Conservation (phyloP, 116 monocot genomes). For the Zostera marina region DNA sequence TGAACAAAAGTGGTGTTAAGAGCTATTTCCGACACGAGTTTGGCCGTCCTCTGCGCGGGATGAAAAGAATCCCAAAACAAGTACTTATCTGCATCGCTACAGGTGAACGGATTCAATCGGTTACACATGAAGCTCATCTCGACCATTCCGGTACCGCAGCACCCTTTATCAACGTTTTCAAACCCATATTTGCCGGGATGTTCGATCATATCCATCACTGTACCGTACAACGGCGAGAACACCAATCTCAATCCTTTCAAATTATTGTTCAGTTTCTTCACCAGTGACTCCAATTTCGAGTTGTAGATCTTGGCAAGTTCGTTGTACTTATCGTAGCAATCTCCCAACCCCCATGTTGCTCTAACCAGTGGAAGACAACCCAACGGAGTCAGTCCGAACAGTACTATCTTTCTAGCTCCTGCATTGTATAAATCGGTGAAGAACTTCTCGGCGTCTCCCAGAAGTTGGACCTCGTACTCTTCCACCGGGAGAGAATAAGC, state of each 20-base stretch:
- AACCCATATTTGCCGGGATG: slow-evolving; percentile 23
- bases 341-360: neutral
- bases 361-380: slow-evolving; percentile 27
- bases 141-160: slow-evolving; percentile 10
- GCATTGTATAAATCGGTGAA: neutral
- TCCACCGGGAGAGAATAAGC: slow-evolving; percentile 5
- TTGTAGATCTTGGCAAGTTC: slow-evolving; percentile 20
- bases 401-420: slow-evolving; percentile 19
- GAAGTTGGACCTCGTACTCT: slow-evolving; percentile 24
- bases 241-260: slow-evolving; percentile 17
- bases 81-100: slow-evolving; percentile 9
- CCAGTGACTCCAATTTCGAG: slow-evolving; percentile 11
- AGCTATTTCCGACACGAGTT: neutral
- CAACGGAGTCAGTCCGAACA: slow-evolving; percentile 35
- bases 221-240: slow-evolving; percentile 15
- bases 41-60: slow-evolving; percentile 9
- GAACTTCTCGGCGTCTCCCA: no score
- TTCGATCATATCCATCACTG: slow-evolving; percentile 22
- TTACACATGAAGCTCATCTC: slow-evolving; percentile 10
- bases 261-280: slow-evolving; percentile 8
- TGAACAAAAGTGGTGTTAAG: neutral
- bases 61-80: slow-evolving; percentile 18
- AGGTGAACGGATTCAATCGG: neutral
- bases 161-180: neutral
- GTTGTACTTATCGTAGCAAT: slow-evolving; percentile 24